Evolutionary conservation across 208 protist species (phyloP), one percentile per base, ranked within the genome.

Genomic region (Trypanosoma grayi): DNA sequence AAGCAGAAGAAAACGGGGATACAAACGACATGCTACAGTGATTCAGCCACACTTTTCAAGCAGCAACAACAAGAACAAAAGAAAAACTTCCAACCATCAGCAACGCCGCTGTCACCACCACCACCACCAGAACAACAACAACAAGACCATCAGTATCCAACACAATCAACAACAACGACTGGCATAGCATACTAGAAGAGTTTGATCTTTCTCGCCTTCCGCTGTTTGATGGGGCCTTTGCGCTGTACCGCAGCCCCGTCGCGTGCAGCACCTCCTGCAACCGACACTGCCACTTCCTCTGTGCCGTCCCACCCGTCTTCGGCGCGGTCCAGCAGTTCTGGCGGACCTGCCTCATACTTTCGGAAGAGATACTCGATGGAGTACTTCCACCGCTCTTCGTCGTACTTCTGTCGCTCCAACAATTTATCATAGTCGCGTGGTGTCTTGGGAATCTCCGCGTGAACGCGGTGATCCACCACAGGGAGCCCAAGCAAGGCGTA

Each of bases 331-430:
- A 76, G 60, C 51, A 96, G 77, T 73, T 93, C 84, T 31, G 86
- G 84, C 9, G 90, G 90, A 16, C 84, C 87, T 4, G 53, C 75
- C 60, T 85, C 83, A 67, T 96, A 92, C 53, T 85, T 79, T n/a
- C 87, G 79, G 46, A 93, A 96, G 16, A 96, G 71, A 47, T 91
- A 93, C 58, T 96, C 90, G 18, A 96, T 90, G 1, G 84, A 74
- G 75, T 93, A 96, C 66, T 86, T 87, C 87, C 90, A 96, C 27
- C 81, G 63, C 79, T 96, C 86, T 71, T 96, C 90, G 28, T 82
- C 73, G 66, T 89, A 96, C 60, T 74, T 81, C 66, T 96, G 86
- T 71, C 91, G 88, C 58, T 88, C 83, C 33, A 93, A 36, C 25
- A 96, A 40, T 58, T 92, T 92, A 60, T 81, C 72, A 73, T 93